Evolutionary conservation across 495 filamentous ascomycete genomes (phyloP).

Genomic region (Podospora didyma): DNA sequence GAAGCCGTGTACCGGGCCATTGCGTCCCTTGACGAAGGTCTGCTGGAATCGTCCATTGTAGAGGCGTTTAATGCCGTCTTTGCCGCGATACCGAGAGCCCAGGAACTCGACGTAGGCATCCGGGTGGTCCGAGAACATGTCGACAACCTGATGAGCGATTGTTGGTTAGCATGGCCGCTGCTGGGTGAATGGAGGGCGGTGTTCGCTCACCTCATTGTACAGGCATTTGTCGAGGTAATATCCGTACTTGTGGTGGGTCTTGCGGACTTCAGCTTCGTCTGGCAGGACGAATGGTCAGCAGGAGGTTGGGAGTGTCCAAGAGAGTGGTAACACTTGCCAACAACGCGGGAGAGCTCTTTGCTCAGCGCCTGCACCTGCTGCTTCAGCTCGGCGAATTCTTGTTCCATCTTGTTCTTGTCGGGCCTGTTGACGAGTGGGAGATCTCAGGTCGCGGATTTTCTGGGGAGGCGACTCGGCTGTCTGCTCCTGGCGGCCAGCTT

Average conservation of each 20-base stretch:
- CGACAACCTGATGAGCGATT: constrained; percentile 38
- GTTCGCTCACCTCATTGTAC: constrained; percentile 44
- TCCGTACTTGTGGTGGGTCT: constrained; percentile 53
- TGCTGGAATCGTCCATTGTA: constrained; percentile 50
- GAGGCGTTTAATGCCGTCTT: constrained; percentile 49
- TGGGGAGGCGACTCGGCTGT: too few relatives aligned
- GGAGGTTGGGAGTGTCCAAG: too few relatives aligned
- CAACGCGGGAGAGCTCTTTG: constrained; percentile 32
- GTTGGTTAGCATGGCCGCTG: not conserved
- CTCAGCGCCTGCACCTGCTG: constrained; percentile 34
- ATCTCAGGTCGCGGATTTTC: too few relatives aligned
- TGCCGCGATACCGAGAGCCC: constrained; percentile 49
- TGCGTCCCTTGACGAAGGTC: constrained; percentile 47
- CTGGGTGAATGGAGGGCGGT: not conserved
- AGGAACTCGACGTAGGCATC: constrained; percentile 56
- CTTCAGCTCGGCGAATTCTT: constrained; percentile 41
- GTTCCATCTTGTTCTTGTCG: constrained; percentile 23
- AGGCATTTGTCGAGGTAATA: constrained; percentile 59
- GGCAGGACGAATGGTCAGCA: constrained; percentile 5
- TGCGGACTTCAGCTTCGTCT: constrained; percentile 50
- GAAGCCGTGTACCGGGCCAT: constrained; percentile 52
- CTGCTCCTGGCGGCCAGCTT: too few relatives aligned
- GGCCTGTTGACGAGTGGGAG: not conserved
- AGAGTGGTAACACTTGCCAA: constrained; percentile 18
- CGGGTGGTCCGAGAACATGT: constrained; percentile 49